Percentiles rank a stretch among this genome's conserved stretches.
phyloP scores from a whole-genome alignment of 1,284 basidiomycete genomes.

The Irpex lacteus region DNA sequence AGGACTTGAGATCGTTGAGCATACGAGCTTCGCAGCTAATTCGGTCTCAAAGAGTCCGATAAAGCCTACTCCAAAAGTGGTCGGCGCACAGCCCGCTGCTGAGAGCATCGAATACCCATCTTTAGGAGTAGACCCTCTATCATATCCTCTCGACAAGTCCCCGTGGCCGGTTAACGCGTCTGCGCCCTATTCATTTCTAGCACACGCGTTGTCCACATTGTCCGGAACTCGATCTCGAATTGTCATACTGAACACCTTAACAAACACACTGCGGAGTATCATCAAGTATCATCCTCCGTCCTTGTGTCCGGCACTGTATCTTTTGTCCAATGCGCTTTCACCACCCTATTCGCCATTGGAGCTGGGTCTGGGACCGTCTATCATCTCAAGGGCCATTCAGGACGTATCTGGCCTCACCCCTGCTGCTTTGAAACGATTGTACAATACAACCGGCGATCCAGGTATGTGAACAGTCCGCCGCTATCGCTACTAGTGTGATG shows the following conservation, averaged over 20 bases:
- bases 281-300: conserved; percentile 67
- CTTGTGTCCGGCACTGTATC: conserved; percentile 81
- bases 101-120: conserved; percentile 24
- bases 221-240: conserved; percentile 82
- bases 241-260: conserved; percentile 75
- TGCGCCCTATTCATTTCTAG: conserved; percentile 83
- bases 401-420: conserved; percentile 78
- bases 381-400: conserved; percentile 79
- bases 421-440: conserved; percentile 64
- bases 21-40: not conserved
- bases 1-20: not conserved
- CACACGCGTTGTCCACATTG: conserved; percentile 71
- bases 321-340: conserved; percentile 83
- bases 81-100: not conserved
- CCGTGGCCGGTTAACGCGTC: conserved; percentile 36
- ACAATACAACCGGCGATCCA: conserved; percentile 67
- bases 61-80: not conserved
- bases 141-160: conserved; percentile 34
- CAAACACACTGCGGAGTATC: conserved; percentile 77
- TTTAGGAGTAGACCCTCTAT: conserved; percentile 45
- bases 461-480: conserved; percentile 20
- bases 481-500: not conserved
- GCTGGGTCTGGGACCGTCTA: conserved; percentile 73
- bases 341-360: conserved; percentile 77
- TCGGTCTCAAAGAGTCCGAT: not conserved